Percentiles rank a stretch among this genome's conserved stretches.
phyloP scores from a whole-genome alignment of 176 grass and related monocot species.

The Pharus latifolius region DNA sequence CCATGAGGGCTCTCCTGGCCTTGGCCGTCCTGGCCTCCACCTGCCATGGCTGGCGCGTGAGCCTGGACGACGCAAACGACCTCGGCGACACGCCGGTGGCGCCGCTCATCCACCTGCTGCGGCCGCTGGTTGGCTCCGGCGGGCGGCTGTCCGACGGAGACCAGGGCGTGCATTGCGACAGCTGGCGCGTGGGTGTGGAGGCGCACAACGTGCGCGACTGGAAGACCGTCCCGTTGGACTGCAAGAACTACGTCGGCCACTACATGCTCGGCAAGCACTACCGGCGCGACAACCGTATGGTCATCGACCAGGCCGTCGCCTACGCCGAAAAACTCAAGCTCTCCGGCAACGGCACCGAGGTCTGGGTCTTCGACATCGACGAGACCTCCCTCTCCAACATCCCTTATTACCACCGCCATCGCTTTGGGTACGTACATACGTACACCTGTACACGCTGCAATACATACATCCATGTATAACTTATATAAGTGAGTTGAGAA shows the following conservation, averaged over 20 bases:
- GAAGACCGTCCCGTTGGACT: neutral
- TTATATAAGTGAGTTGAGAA: too few species aligned
- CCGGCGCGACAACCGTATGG: neutral
- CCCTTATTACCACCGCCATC: slow-evolving; percentile 23
- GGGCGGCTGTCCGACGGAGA: neutral
- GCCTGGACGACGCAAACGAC: too few species aligned
- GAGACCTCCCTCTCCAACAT: slow-evolving; percentile 18
- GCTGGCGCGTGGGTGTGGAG: slow-evolving; percentile 25
- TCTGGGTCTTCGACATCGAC: slow-evolving; percentile 25
- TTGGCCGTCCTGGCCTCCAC: too few species aligned
- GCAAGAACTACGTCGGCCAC: neutral
- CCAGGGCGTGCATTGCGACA: slow-evolving; percentile 2
- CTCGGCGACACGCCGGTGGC: slow-evolving; percentile 6
- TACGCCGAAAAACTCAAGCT: neutral
- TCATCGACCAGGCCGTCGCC: neutral
- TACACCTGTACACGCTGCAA: too few species aligned
- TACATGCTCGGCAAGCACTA: slow-evolving; percentile 26
- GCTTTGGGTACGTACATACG: neutral
- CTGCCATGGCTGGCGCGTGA: too few species aligned
- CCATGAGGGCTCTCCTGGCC: too few species aligned
- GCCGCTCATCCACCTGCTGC: neutral
- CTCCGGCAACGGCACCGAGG: neutral
- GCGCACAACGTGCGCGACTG: slow-evolving; percentile 8
- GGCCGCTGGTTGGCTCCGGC: neutral
- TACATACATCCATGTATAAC: too few species aligned